Evolutionary conservation across 352 stramenopile genomes (phyloP), one percentile per base, ranked within the genome.

Genomic region (Phytophthora sp.): DNA sequence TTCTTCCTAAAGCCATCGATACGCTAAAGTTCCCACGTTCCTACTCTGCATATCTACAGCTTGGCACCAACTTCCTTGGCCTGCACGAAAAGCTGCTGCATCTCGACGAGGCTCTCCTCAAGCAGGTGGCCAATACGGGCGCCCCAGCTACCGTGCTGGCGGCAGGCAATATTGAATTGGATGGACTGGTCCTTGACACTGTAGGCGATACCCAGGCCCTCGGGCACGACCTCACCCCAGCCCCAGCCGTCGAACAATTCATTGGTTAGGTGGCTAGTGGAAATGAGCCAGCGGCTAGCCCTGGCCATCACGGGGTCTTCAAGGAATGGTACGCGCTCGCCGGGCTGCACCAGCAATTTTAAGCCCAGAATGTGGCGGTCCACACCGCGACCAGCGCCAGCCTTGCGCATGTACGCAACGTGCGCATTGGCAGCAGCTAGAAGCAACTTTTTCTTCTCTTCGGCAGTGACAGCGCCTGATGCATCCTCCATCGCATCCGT

Each of bases 281-380:
- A 93, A 55, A 94, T 84, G 50, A 88, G 74, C 85, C 85, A 94
- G 60, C 86, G 88, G 68, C 82, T 83, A 26, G 83, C 77, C 30
- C 66, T 79, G 21, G 69, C 68, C 80, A 94, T 91, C 24, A 78
- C 63, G 4, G 80, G 78, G 66, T 94, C 80, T 23, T 92, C 83
- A 21, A 94, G 89, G 46, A 94, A 91, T 2, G 82, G 73, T 36
- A 86, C 77, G 7, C 63, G 57, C 73, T 94, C 80, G 7, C 57
- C 66, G 5, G 74, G 66, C 33, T 79, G 51, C 18, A 91, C 63
- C 20, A 90, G 62, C 64, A 89, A 52, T 23, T 84, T 85, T 44
- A 99, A 71, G 18, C 90, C 95, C 54, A 99, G 83, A 46, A 99
- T 84, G 70, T 98, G 95, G 16, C 95, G 84, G 70, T 99, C 96